phyloP scores from a whole-genome alignment of 2,329 filamentous ascomycete species.

The Stachybotrys elegans region DNA sequence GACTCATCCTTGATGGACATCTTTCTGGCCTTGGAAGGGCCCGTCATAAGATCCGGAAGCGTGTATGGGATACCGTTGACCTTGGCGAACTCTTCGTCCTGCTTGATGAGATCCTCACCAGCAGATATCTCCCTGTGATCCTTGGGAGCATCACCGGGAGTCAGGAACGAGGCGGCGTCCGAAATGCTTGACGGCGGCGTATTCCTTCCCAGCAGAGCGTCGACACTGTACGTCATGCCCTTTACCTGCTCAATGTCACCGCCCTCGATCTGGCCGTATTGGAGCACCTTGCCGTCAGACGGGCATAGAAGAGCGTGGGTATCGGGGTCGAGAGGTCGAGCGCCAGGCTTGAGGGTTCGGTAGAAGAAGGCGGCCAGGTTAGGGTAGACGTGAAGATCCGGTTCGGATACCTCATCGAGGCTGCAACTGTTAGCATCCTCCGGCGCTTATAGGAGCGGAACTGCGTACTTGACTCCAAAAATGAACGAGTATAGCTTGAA shows the following conservation, averaged over 20 bases:
- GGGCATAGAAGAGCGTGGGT: slow-evolving; percentile 78
- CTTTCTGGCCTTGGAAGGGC: slow-evolving; percentile 43
- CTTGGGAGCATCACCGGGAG: slow-evolving; percentile 16
- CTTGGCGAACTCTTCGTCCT: slow-evolving; percentile 87
- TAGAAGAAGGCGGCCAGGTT: slow-evolving; percentile 98
- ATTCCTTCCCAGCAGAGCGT: slow-evolving; percentile 76
- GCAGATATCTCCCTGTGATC: slow-evolving; percentile 28
- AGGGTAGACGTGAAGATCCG: slow-evolving; percentile 82
- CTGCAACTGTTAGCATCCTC: slow-evolving; percentile 35
- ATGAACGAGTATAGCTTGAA: slow-evolving; percentile 89
- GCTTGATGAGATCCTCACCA: slow-evolving; percentile 63
- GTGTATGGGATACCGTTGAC: slow-evolving; percentile 97
- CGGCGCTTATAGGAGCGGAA: slow-evolving; percentile 3
- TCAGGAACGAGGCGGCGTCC: slow-evolving; percentile 18
- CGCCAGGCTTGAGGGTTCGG: slow-evolving; percentile 83
- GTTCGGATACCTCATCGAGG: slow-evolving; percentile 80
- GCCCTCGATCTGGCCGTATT: slow-evolving; percentile 86
- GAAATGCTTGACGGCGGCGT: slow-evolving; percentile 52
- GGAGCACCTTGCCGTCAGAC: slow-evolving; percentile 83
- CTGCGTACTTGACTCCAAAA: slow-evolving; percentile 80
- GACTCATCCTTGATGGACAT: slow-evolving; percentile 68
- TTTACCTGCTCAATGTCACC: slow-evolving; percentile 98
- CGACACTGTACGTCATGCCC: slow-evolving; percentile 94
- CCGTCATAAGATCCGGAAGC: slow-evolving; percentile 80
- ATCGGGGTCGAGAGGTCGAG: slow-evolving; percentile 77